Evolutionary conservation across 768 basidiomycete species (phyloP), one percentile per base, ranked within the genome.

Genomic region (Pleurotus eryngii): DNA sequence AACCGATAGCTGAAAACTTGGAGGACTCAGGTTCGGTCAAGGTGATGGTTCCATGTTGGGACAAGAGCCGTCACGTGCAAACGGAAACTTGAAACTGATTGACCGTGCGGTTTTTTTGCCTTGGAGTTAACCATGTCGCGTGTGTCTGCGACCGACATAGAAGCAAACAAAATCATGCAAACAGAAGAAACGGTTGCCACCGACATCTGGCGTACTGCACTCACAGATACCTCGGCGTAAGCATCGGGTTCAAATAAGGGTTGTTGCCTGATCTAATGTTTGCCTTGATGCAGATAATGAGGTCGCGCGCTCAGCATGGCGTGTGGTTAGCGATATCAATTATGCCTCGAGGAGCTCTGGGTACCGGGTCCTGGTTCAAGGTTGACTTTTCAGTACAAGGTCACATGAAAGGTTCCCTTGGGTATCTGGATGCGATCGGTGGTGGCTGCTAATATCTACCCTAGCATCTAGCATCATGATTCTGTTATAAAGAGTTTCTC

Each of bases 251-350:
- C 51, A 39, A 54, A 40, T 20, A 37, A 54, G 42, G 42, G 51
- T 8, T n/a, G 20, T 54, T 40, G 42, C 51, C 37, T 54, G 51
- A 51, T 51, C 20, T 17, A 8, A 51, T 11, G 9, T 17, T 54
- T 54, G n/a, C 51, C 51, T 54, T 40, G 5, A 40, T 54, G 51
- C 51, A 54, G 51, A 39, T 38, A 51, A 54, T 40, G 51, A 54
- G 51, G 17, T 54, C 51, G 18, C 37, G 35, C 17, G 39, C 24
- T 40, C 38, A 22, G 18, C 51, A 12, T 54, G 51, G 51, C 38
- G 51, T 38, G 24, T 17, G 51, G 15, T 15, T 15, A 35, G 12
- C 37, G 30, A 9, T 35, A 35, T 35, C 30, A 35, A 11, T 35
- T 35, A 35, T 18, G 35, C 35, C 42, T 45, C 42, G 42, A 54